These are phyloP conservation scores for Colletotrichum camelliae DNA, from an alignment of 2,329 filamentous ascomycete genomes.

Conservation along the genomic window DNA sequence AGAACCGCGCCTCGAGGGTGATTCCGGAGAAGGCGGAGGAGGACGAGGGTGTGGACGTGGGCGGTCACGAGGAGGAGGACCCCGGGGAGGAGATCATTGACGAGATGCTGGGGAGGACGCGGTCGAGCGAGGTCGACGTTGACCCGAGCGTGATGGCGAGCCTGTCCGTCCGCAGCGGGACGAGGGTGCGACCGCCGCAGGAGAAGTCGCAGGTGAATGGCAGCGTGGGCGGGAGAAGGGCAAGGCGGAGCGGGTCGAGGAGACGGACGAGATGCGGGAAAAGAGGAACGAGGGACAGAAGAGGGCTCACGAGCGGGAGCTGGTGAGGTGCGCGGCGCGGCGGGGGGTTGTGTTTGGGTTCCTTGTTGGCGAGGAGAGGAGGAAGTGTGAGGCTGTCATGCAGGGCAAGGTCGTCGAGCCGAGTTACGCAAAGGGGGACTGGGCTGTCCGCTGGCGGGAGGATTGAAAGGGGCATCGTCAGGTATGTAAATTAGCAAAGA, in stretches of 20 bases:
- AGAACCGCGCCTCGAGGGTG: conserved; percentile 48
- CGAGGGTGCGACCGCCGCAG: conserved; percentile 40
- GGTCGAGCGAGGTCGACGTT: conserved; percentile 46
- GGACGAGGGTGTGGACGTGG: conserved; percentile 25
- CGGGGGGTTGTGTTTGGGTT: conserved; percentile 64
- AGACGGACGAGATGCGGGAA: conserved; percentile 55
- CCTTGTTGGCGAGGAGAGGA: conserved; percentile 29
- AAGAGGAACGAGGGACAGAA: conserved; percentile 55
- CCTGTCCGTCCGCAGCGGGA: conserved; percentile 41
- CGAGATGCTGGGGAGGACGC: conserved; percentile 1
- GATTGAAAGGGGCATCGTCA: neutral
- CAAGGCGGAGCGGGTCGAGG: conserved; percentile 53
- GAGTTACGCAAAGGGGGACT: conserved; percentile 66
- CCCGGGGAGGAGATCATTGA: conserved; percentile 12
- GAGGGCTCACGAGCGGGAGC: conserved; percentile 53
- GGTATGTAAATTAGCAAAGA: neutral
- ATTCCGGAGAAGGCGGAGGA: conserved; percentile 29
- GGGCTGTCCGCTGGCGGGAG: conserved; percentile 63
- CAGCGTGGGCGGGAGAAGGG: conserved; percentile 63
- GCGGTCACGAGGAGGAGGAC: conserved; percentile 29
- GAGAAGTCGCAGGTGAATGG: conserved; percentile 57
- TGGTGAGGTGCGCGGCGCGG: conserved; percentile 67
- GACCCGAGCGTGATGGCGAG: conserved; percentile 44
- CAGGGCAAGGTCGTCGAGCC: conserved; percentile 62
- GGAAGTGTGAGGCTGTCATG: conserved; percentile 65